Conservation (phyloP, 1,284 basidiomycete species). For the Sparassis latifolia region DNA sequence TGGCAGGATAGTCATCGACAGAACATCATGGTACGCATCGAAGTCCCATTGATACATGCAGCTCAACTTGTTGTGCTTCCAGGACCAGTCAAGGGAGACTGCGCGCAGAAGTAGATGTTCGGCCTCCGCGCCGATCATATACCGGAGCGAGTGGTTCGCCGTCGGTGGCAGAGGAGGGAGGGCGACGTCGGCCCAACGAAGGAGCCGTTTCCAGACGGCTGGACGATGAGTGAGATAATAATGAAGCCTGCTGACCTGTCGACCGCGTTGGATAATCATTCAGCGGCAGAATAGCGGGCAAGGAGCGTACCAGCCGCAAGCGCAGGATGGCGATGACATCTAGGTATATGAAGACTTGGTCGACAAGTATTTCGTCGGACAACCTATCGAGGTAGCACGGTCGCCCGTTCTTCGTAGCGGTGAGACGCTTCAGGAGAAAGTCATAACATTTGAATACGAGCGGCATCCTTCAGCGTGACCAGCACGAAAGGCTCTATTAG, state of each 20-base stretch:
- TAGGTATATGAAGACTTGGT: constrained; percentile 11
- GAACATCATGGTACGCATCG: constrained; percentile 38
- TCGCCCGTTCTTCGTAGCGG: background rate
- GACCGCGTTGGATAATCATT: background rate
- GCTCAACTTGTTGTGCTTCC: constrained; percentile 6
- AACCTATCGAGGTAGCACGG: constrained; percentile 11
- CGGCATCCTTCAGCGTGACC: constrained; percentile 4
- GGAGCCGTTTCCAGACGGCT: constrained; percentile 61
- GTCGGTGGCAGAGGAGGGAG: constrained; percentile 62
- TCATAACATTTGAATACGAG: background rate
- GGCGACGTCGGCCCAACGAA: constrained; percentile 44
- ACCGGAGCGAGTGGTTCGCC: constrained; percentile 35
- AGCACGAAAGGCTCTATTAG: constrained; percentile 4
- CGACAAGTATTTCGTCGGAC: constrained; percentile 15
- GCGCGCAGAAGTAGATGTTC: constrained; percentile 59
- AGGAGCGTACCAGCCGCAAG: constrained; percentile 12
- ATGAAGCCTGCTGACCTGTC: constrained; percentile 7
- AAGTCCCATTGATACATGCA: constrained; percentile 28
- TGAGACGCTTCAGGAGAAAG: constrained; percentile 1
- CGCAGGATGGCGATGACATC: constrained; percentile 13
- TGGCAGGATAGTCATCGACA: constrained; percentile 56
- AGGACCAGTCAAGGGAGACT: constrained; percentile 45
- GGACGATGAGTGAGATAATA: constrained; percentile 44
- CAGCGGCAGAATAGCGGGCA: background rate
- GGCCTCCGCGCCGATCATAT: constrained; percentile 47